phyloP scores from a whole-genome alignment of 192 early-diverging fungal genomes.

The Umbelopsis vinacea region DNA sequence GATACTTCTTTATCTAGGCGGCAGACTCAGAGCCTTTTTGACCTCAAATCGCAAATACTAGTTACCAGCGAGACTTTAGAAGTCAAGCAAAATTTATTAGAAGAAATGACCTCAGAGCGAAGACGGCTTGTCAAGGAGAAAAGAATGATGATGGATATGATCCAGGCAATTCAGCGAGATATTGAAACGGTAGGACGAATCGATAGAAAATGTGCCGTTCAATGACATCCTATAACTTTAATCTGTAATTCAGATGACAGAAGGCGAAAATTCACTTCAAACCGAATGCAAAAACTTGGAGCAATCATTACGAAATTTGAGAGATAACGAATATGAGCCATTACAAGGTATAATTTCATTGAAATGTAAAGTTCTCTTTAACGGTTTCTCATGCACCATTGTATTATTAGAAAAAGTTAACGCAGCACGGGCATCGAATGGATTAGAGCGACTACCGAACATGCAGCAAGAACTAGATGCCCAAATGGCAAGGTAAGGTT shows the following conservation, averaged over 20 bases:
- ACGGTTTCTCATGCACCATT: neutral
- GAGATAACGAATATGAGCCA: constrained; percentile 37
- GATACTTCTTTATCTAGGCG: constrained; percentile 3
- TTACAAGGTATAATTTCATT: constrained; percentile 29
- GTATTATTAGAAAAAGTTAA: constrained; percentile 36
- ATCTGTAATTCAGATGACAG: constrained; percentile 13
- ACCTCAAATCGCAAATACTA: constrained; percentile 33
- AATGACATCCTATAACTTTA: too few species aligned
- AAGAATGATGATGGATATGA: constrained; percentile 33
- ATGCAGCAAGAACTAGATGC: constrained; percentile 43
- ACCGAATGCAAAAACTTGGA: constrained; percentile 37
- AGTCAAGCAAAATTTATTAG: constrained; percentile 31
- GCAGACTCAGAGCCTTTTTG: constrained; percentile 36
- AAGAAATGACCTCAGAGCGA: constrained; percentile 37
- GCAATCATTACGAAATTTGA: constrained; percentile 18
- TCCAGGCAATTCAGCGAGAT: constrained; percentile 40
- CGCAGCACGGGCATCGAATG: constrained; percentile 25
- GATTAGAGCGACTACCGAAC: constrained; percentile 35
- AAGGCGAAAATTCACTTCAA: constrained; percentile 31
- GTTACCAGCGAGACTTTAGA: constrained; percentile 31
- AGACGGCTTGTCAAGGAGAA: constrained; percentile 35
- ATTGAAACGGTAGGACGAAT: constrained; percentile 29
- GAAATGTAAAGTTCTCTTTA: neutral
- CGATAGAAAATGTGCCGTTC: too few species aligned
- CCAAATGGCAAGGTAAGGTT: constrained; percentile 34